phyloP scores from a whole-genome alignment of 2,329 filamentous ascomycete genomes.

The Colletotrichum cordylinicola region DNA sequence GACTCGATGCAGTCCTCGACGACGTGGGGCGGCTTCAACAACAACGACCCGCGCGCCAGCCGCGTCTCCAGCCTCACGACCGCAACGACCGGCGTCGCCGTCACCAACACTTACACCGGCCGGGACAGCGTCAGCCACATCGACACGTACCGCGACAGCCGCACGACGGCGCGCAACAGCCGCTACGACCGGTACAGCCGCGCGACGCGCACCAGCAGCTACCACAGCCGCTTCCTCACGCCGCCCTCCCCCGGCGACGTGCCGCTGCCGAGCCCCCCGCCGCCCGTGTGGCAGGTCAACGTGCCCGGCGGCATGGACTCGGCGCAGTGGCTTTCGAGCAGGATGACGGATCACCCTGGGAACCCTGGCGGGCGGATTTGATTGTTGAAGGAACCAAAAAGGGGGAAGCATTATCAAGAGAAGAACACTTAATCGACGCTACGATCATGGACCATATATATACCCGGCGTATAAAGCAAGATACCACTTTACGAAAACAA shows the following conservation, averaged over 20 bases:
- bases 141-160: not conserved
- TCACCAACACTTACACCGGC: not conserved
- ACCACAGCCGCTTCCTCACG: slow-evolving; percentile 3
- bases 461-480: not conserved
- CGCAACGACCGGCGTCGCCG: not conserved
- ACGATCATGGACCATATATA: not conserved
- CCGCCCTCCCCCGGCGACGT: not conserved
- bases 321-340: slow-evolving; percentile 9
- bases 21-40: not conserved
- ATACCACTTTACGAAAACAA: not conserved
- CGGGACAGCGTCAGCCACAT: not conserved
- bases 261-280: not conserved
- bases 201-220: not conserved
- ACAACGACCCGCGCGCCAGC: not conserved
- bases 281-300: slow-evolving; percentile 3
- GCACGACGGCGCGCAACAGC: not conserved
- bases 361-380: not conserved
- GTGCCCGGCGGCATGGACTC: not conserved
- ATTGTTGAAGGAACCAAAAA: not conserved
- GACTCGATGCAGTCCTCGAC: not conserved
- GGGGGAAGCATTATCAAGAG: not conserved
- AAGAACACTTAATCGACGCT: too few relatives aligned
- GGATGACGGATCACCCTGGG: slow-evolving; percentile 7
- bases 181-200: not conserved
- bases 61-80: not conserved